Conservation (phyloP, 768 basidiomycete species). For the Leccinum subgranulosum region DNA sequence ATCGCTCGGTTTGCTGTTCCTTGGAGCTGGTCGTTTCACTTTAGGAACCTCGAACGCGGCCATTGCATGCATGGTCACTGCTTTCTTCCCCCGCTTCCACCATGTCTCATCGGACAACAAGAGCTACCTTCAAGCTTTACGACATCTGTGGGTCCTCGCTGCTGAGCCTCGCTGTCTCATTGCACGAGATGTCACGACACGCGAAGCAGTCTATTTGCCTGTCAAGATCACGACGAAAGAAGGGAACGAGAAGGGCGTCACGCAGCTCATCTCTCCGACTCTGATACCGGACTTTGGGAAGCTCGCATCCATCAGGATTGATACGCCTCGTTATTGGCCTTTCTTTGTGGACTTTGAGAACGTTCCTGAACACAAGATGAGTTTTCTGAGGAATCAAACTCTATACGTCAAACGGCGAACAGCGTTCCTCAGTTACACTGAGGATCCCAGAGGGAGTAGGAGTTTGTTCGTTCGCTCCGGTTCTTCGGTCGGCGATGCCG, state of each 20-base stretch:
- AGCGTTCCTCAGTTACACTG: constrained; percentile 89
- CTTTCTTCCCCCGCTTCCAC: constrained; percentile 91
- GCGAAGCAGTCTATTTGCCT: constrained; percentile 88
- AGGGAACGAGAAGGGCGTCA: constrained; percentile 55
- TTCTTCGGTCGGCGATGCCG: constrained; percentile 78
- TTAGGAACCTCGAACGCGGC: constrained; percentile 90
- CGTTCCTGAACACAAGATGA: constrained; percentile 62
- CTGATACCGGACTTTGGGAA: constrained; percentile 86
- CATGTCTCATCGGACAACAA: constrained; percentile 81
- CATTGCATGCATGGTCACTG: constrained; percentile 82
- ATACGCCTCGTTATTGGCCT: constrained; percentile 95
- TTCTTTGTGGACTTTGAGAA: constrained; percentile 78
- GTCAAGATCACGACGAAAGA: constrained; percentile 83
- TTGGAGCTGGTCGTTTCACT: constrained; percentile 90
- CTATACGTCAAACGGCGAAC: constrained; percentile 90
- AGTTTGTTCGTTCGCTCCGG: constrained; percentile 89
- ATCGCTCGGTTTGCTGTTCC: constrained; percentile 87
- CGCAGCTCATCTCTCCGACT: constrained; percentile 87
- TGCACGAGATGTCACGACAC: constrained; percentile 88
- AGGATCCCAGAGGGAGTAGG: constrained; percentile 91
- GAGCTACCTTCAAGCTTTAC: constrained; percentile 85
- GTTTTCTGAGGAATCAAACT: constrained; percentile 73
- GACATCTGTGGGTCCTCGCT: constrained; percentile 95
- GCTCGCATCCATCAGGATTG: constrained; percentile 78
- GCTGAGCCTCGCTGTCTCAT: constrained; percentile 92